A percentile compares a stretch with the other conserved stretches of the same genome.
phyloP scores from a whole-genome alignment of 1,139 yeast genomes.

The Magnusiomyces clavatus region DNA sequence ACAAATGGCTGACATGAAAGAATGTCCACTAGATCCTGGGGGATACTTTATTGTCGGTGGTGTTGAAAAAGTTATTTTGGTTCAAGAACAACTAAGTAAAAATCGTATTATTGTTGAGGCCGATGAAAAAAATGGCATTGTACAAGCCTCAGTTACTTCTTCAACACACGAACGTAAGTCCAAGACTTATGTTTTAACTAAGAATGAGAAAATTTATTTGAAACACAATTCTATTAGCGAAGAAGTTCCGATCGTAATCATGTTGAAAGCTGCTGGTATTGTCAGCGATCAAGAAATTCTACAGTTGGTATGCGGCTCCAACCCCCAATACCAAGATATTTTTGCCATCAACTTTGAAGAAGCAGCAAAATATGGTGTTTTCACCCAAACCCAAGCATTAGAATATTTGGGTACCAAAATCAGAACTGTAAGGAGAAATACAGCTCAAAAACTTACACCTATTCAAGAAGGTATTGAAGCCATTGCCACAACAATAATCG shows the following conservation, averaged over 20 bases:
- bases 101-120: conserved; percentile 97
- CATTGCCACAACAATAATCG: conserved; percentile 90
- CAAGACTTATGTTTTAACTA: conserved; percentile 89
- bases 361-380: conserved; percentile 76
- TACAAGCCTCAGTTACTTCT: conserved; percentile 95
- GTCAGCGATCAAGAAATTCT: conserved; percentile 88
- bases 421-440: conserved; percentile 81
- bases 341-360: conserved; percentile 93
- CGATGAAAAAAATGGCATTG: conserved; percentile 87
- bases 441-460: conserved; percentile 69
- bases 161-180: conserved; percentile 97
- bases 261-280: conserved; percentile 91
- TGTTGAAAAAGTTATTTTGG: conserved; percentile 92
- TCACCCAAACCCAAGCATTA: conserved; percentile 90
- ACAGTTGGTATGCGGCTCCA: conserved; percentile 88
- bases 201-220: conserved; percentile 78
- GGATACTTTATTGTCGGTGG: conserved; percentile 97
- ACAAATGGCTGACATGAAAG: conserved; percentile 83
- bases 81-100: conserved; percentile 93
- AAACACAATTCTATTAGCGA: conserved; percentile 94
- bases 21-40: conserved; percentile 98
- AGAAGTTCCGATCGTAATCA: conserved; percentile 90
- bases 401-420: conserved; percentile 87
- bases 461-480: conserved; percentile 97
- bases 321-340: conserved; percentile 80